phyloP scores from a whole-genome alignment of 495 filamentous ascomycete genomes.

The Trichoderma virens region DNA sequence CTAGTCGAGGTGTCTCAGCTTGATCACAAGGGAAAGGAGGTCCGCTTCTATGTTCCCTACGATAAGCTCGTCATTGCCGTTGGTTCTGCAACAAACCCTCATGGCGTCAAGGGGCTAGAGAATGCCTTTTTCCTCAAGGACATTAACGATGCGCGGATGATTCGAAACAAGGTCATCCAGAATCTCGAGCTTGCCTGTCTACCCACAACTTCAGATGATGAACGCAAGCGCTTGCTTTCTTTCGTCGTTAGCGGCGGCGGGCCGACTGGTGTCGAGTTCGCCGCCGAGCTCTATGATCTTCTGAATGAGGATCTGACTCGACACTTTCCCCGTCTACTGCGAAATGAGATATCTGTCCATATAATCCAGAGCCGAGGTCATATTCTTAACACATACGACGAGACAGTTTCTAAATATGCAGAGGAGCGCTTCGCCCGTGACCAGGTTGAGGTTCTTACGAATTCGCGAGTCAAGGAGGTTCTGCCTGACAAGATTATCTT shows the following conservation, averaged over 20 bases:
- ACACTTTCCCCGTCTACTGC: constrained; percentile 78
- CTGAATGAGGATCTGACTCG: constrained; percentile 87
- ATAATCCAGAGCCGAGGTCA: constrained; percentile 89
- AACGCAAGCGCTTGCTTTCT: constrained; percentile 77
- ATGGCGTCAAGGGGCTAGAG: constrained; percentile 93
- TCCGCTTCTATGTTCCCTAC: constrained; percentile 90
- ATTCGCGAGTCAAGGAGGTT: constrained; percentile 87
- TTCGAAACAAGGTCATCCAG: constrained; percentile 82
- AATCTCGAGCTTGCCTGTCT: constrained; percentile 92
- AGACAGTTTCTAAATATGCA: constrained; percentile 84
- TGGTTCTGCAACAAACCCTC: constrained; percentile 85
- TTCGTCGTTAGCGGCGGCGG: constrained; percentile 95
- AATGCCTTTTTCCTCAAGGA: constrained; percentile 92
- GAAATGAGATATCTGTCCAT: constrained; percentile 96
- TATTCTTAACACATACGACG: constrained; percentile 98
- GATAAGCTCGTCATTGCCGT: constrained; percentile 97
- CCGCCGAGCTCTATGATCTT: constrained; percentile 91
- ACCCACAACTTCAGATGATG: constrained; percentile 83
- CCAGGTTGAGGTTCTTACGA: constrained; percentile 81
- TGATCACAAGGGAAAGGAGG: constrained; percentile 59
- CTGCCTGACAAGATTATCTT: constrained; percentile 76
- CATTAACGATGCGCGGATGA: constrained; percentile 80
- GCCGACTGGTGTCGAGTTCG: constrained; percentile 96
- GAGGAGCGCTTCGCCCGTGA: constrained; percentile 88
- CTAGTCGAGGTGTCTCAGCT: constrained; percentile 77